Base-by-base conservation (phyloP, 2,329 filamentous ascomycete species). In the Orbilia ellipsospora region DNA sequence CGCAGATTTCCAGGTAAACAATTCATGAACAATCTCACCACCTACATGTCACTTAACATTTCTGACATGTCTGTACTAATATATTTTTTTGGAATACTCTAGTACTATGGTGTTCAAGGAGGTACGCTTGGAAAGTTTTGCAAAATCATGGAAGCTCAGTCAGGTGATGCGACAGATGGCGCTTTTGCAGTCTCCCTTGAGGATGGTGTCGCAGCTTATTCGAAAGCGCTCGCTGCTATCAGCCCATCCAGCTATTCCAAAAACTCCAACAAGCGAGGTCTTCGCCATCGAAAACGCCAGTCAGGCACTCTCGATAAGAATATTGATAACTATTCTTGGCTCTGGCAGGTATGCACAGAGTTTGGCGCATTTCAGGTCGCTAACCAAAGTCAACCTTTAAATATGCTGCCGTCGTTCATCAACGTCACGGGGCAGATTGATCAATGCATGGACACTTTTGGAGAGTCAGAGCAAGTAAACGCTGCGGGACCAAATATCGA, bases 361-460 rank as follows among this genome's bases (percentile, higher is more conserved):
- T 55, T 83, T 80, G 77, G 83, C 80, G 77, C 64, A 8, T 78
- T 78, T 55, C 77, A 78, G 59, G 63, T 72, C 1, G 61, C 59
- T 26, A 79, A 79, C 10, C 56, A 61, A 0, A 68, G 70, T 1
- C 65, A 74, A 12, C 73, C 77, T 6, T 52, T 75, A 36, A 77
- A 75, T 26, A 70, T 79, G n/a, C n/a, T 79, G 2, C 78, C 77
- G 5, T 78, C 72, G 2, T 80, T 81, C 1, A 80, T 82, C 7
- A 82, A 77, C 51, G 78, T 80, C 4, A 80, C 82, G 13, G 78
- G 81, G 73, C 81, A 82, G 77, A 66, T 78, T 12, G 80, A 83
- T 68, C 81, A 82, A 77, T 84, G 83, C 78, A 80, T 82, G 66
- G 80, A 79, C 40, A 81, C 82, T 74, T 84, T 83, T 68, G 83